Conservation (phyloP, 2,329 filamentous ascomycete genomes). For the Zarea fungicola region DNA sequence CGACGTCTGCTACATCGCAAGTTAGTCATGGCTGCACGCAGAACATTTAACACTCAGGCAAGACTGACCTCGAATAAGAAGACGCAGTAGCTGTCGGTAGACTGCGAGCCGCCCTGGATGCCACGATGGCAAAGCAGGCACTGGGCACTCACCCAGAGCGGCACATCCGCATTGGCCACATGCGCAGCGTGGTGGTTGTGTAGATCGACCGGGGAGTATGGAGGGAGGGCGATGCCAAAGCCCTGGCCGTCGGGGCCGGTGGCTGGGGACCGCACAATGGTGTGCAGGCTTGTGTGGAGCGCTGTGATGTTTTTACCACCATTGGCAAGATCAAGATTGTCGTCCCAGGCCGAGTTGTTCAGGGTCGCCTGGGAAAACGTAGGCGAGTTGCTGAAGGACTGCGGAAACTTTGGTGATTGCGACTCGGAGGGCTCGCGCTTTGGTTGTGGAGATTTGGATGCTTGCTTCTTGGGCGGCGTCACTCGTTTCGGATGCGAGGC, state of each 20-base stretch:
- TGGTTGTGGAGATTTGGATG: constrained; percentile 16
- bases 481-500: constrained; percentile 49
- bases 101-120: constrained; percentile 23
- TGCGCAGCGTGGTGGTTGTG: constrained; percentile 24
- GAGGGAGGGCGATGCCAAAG: constrained; percentile 35
- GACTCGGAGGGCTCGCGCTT: constrained; percentile 21
- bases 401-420: constrained; percentile 3
- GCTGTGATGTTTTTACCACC: constrained; percentile 36
- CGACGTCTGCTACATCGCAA: constrained; percentile 37
- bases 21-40: neutral
- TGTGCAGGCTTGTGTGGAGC: constrained; percentile 37
- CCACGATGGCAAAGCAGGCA: constrained; percentile 39
- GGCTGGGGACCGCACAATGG: constrained; percentile 25
- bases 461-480: constrained; percentile 28
- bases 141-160: constrained; percentile 37
- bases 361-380: constrained; percentile 34
- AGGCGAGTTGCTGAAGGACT: too few species aligned
- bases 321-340: constrained; percentile 37
- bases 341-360: constrained; percentile 46
- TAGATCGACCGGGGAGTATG: constrained; percentile 34
- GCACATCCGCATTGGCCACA: constrained; percentile 24
- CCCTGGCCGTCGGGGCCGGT: constrained; percentile 18
- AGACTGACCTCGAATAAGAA: constrained; percentile 49
- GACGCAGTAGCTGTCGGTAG: constrained; percentile 39
- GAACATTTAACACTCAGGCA: neutral